Evolutionary conservation across 2,329 filamentous ascomycete species (phyloP), one percentile per base, ranked within the genome.

Genomic region (Tetracladium maxilliforme): DNA sequence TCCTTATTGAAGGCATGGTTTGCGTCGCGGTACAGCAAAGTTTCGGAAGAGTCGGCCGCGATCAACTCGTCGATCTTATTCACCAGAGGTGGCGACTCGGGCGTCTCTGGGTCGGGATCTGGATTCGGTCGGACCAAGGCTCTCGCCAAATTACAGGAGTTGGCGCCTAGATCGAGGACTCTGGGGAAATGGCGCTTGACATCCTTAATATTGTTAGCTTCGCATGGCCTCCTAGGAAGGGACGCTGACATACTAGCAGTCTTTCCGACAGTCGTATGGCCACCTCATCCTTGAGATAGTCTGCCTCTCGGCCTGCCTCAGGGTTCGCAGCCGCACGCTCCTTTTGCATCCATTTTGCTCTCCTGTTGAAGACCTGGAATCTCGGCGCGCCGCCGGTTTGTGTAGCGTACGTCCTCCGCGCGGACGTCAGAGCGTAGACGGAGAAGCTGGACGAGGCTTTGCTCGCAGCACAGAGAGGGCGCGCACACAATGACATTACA

Each of bases 211-310:
- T 9, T 20, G n/a, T 20, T 9, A 9, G 18, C 18, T 9, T n/a
- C 18, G n/a, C n/a, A n/a, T n/a, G n/a, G n/a, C n/a, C n/a, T n/a
- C 6, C n/a, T 4, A 12, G 16, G 6, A 5, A 10, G 10, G 16
- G 13, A 10, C 15, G 21, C 17, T 12, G 22, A 23, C 49, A 27
- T 56, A 86, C 79, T 37, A 95, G 61, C 24, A 98, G 60, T 23
- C 90, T 68, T 40, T 95, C 87, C 40, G 80, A 82, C 14, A 98
- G 57, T 24, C 90, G 70, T 22, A 64, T 61, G 25, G 90, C 90
- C 5, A 94, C 78, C 48, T 95, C 87, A 45, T 95, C 84, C 47
- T 86, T 84, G 28, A 98, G 58, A 45, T 95, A 95, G 54, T 95
- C 90, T 14, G 83, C 77, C 41, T 80, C 68, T 10, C 87, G 68